phyloP scores from a whole-genome alignment of 208 protist species.

The Acanthamoeba quina region DNA sequence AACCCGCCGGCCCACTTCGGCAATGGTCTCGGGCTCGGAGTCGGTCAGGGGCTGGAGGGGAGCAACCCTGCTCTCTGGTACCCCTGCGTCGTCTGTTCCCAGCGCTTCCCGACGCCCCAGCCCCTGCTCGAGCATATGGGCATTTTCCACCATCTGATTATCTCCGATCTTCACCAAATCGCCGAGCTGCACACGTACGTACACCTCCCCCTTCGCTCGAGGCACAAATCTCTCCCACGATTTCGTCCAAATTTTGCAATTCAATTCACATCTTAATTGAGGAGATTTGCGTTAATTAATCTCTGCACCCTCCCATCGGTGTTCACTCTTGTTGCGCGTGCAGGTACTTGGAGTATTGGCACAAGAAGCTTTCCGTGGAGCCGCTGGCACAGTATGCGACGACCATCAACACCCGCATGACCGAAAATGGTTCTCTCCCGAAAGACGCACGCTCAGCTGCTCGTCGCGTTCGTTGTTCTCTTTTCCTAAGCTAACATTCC shows the following conservation, averaged over 20 bases:
- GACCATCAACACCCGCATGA: constrained; percentile 64
- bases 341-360: constrained; percentile 60
- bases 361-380: constrained; percentile 55
- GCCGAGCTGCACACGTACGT: constrained; percentile 2
- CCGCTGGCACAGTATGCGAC: not conserved
- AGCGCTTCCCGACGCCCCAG: constrained; percentile 14
- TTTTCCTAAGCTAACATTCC: not conserved
- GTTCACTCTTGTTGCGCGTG: not conserved
- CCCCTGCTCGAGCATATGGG: constrained; percentile 47
- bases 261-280: not conserved
- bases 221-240: not conserved
- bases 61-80: not conserved
- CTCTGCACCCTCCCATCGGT: not conserved
- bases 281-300: not conserved
- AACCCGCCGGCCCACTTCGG: not conserved
- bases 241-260: not conserved
- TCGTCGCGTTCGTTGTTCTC: not conserved
- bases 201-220: not conserved
- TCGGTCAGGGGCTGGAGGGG: not conserved
- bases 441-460: too few species aligned
- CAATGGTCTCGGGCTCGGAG: not conserved
- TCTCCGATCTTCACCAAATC: constrained; percentile 57
- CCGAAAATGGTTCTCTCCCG: not conserved
- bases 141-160: constrained; percentile 54
- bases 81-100: constrained; percentile 12